These are phyloP conservation scores for Cadophora sp. DNA, from an alignment of 2,329 filamentous ascomycete species.

Conservation along the genomic window DNA sequence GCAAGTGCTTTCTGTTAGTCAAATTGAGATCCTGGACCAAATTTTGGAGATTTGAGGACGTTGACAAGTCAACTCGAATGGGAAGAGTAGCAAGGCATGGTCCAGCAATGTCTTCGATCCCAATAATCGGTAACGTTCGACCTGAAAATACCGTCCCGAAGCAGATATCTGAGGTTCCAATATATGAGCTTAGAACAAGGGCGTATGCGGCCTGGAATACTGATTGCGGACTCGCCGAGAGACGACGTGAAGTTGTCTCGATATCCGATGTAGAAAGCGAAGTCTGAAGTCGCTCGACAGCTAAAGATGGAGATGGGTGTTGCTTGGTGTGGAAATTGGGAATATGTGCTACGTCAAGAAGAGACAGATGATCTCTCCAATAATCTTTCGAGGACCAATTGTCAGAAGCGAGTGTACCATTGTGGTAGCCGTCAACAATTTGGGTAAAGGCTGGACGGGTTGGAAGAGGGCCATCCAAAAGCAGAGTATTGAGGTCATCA, in stretches of 20 bases:
- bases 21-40: constrained; percentile 69
- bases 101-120: constrained; percentile 76
- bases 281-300: constrained; percentile 39
- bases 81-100: constrained; percentile 83
- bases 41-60: constrained; percentile 60
- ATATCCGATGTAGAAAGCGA: constrained; percentile 44
- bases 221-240: constrained; percentile 63
- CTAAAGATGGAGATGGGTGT: constrained; percentile 41
- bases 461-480: constrained; percentile 25
- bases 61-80: constrained; percentile 65
- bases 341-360: constrained; percentile 59
- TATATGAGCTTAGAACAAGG: constrained; percentile 69
- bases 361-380: constrained; percentile 72
- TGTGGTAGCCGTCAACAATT: constrained; percentile 59
- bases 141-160: constrained; percentile 86
- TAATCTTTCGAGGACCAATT: constrained; percentile 61
- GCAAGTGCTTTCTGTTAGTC: constrained; percentile 69
- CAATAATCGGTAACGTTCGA: constrained; percentile 72
- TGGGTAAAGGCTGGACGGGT: constrained; percentile 65
- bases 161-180: constrained; percentile 69
- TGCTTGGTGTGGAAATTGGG: constrained; percentile 62
- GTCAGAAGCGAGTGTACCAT: constrained; percentile 37
- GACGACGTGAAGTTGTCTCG: constrained; percentile 35
- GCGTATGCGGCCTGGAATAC: constrained; percentile 77
- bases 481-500: constrained; percentile 65